Evolutionary conservation across 2,329 filamentous ascomycete species (phyloP).

Genomic region (Aspergillus niger): DNA sequence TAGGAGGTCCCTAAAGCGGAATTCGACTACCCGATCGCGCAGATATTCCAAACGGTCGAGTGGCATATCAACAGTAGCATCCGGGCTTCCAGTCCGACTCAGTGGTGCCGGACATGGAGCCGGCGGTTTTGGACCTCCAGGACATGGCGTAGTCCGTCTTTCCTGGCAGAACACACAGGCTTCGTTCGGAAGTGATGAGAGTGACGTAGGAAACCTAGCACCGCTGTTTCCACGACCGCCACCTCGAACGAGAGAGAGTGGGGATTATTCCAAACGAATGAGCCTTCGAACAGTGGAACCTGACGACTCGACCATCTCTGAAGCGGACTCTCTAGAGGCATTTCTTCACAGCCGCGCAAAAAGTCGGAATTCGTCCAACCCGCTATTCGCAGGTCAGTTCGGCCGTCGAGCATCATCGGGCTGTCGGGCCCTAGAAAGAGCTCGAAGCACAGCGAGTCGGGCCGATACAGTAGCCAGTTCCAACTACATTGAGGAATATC

Average conservation of each 20-base stretch:
- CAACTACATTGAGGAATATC: slow-evolving; percentile 33
- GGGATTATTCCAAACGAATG: slow-evolving; percentile 33
- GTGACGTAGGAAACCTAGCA: slow-evolving; percentile 36
- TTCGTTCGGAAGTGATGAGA: slow-evolving; percentile 40
- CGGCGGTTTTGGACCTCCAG: slow-evolving; percentile 41
- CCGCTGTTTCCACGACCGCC: slow-evolving; percentile 41
- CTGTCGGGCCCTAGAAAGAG: slow-evolving; percentile 36
- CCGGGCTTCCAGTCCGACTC: slow-evolving; percentile 42
- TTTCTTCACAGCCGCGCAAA: slow-evolving; percentile 43
- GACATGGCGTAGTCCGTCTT: slow-evolving; percentile 35
- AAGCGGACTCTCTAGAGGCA: slow-evolving; percentile 41
- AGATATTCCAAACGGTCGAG: slow-evolving; percentile 42
- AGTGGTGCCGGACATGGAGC: slow-evolving; percentile 47
- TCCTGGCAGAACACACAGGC: slow-evolving; percentile 43
- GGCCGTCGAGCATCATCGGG: slow-evolving; percentile 37
- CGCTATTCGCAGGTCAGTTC: slow-evolving; percentile 40
- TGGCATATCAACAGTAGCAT: slow-evolving; percentile 39
- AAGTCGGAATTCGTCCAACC: slow-evolving; percentile 41
- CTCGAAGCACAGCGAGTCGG: slow-evolving; percentile 39
- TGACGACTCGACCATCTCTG: slow-evolving; percentile 34
- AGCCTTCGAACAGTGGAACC: slow-evolving; percentile 36
- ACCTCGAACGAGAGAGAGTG: slow-evolving; percentile 28
- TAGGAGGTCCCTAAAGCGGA: slow-evolving; percentile 38
- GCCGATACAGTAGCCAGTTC: slow-evolving; percentile 39
- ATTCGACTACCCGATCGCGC: slow-evolving; percentile 37